Conservation (phyloP, 306 rosid genomes). For the Cucurbita moschata region DNA sequence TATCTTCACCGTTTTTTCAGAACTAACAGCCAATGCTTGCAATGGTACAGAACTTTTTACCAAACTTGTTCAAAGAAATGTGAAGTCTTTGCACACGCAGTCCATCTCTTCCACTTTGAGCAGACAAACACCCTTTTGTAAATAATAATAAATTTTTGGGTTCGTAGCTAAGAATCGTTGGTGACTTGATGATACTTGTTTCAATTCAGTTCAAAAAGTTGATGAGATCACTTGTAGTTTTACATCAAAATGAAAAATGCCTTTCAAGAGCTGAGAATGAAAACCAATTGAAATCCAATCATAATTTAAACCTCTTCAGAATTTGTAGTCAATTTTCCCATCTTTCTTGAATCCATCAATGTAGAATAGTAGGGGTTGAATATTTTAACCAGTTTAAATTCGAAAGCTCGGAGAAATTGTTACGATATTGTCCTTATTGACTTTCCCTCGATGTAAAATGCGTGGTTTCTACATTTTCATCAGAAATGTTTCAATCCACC, state of each 20-base stretch:
- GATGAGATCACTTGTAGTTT: not conserved
- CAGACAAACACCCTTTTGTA: not conserved
- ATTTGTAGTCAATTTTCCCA: not conserved
- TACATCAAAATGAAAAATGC: not conserved
- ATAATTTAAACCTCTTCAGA: not conserved
- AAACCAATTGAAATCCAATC: no score
- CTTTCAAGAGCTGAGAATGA: not conserved
- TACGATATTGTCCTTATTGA: no score
- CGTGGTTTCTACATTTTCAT: no score
- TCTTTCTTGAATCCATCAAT: not conserved
- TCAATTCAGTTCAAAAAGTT: not conserved
- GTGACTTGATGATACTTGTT: no score
- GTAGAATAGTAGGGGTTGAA: not conserved
- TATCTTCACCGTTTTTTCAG: not conserved
- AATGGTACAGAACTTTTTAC: not conserved
- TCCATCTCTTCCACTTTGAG: constrained; percentile 5
- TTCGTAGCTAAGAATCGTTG: not conserved
- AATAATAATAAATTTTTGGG: not conserved
- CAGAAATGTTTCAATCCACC: no score
- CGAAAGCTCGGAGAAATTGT: no score
- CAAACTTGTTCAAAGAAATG: constrained; percentile 1
- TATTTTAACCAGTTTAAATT: no score
- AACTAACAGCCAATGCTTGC: not conserved
- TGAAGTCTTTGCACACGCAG: constrained; percentile 1
- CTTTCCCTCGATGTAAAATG: no score